Evolutionary conservation across 805 yeast species (phyloP), one percentile per base, ranked within the genome.

Genomic region (Zygoascus flipseniorum): DNA sequence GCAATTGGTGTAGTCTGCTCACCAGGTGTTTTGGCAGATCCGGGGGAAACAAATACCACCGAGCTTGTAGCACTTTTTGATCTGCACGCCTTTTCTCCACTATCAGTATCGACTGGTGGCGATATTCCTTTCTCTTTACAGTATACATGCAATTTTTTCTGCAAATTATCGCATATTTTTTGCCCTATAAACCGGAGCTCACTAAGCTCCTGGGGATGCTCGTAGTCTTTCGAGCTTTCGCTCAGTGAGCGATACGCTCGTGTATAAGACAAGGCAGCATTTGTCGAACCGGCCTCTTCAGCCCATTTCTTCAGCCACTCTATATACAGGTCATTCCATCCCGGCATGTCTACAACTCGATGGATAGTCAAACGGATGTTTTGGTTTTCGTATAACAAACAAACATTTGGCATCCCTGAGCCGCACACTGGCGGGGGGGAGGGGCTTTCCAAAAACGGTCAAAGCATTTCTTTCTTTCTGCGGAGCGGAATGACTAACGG

Each of bases 121-220:
- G 60, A 66, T 2, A 72, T 64, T 0, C 79, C 81, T 50, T 78
- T 72, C 8, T 75, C 78, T n/a, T 68, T 60, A 62, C 96, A 89
- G 67, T 87, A 77, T 2, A 62, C 62, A 11, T 66, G 58, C 23
- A 87, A 67, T 56, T 73, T 75, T 43, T 70, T 66, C 26, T 74
- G 72, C 53, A 92, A 69, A 31, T 69, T 62, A 1, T 66, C 69
- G 35, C 86, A 80, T 8, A 86, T 81, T 53, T 83, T 81, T 11
- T 80, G 83, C 0, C 98, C 98, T 37, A 92, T 76, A 47, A 73
- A 85, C 53, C 77, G 83, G 43, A 92, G 73, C 59, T 74, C 73
- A 14, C 68, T 66, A 45, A 92, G 71, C 50, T 86, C 82, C 32
- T 70, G 69, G 0, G 93, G 86, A 54, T 77, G 78, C 35, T 64